Conservation (phyloP, 2,329 filamentous ascomycete species). For the Aureobasidium sp. region DNA sequence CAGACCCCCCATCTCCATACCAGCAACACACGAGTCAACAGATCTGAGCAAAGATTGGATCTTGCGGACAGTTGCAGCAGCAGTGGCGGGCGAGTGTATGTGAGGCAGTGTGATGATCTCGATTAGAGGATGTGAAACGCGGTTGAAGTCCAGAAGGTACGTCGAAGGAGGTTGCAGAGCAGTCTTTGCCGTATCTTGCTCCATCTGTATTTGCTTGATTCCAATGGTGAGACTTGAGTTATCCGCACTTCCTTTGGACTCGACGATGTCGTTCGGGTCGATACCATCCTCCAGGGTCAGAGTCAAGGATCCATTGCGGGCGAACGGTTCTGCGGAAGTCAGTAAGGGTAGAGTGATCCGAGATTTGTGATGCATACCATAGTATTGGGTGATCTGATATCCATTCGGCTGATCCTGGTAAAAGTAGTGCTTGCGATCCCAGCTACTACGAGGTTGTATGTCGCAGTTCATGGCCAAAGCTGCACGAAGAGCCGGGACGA, state of each 20-base stretch:
- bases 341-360: background rate
- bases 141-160: constrained; percentile 86
- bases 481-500: constrained; percentile 88
- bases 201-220: constrained; percentile 92
- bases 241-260: constrained; percentile 31
- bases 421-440: constrained; percentile 98
- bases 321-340: constrained; percentile 46
- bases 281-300: constrained; percentile 72
- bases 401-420: constrained; percentile 96
- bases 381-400: constrained; percentile 98
- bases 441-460: constrained; percentile 68
- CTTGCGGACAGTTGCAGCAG: constrained; percentile 81
- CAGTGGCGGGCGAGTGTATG: constrained; percentile 78
- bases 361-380: constrained; percentile 36
- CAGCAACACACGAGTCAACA: constrained; percentile 77
- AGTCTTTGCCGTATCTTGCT: constrained; percentile 97
- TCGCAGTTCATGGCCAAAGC: constrained; percentile 76
- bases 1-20: constrained; percentile 88
- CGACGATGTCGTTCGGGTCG: constrained; percentile 63
- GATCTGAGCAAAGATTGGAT: constrained; percentile 71
- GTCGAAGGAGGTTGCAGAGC: constrained; percentile 64
- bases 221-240: constrained; percentile 52
- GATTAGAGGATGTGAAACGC: constrained; percentile 81
- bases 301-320: constrained; percentile 61
- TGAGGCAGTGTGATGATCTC: constrained; percentile 92